phyloP scores from a whole-genome alignment of 75 land plant species.

The Chamaecyparis obtusa region DNA sequence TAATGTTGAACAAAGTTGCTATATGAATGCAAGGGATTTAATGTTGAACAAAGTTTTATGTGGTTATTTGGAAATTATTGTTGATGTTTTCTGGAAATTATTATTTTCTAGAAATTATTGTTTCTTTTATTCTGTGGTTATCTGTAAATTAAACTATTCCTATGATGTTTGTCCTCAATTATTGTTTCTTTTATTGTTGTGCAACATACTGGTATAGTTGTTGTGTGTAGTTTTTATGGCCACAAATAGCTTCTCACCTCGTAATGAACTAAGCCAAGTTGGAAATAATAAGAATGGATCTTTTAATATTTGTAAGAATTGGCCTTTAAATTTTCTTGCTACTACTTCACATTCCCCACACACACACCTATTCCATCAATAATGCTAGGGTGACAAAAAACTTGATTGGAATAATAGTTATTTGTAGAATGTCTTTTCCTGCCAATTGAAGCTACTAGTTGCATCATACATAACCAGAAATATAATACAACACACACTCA shows the following conservation, averaged over 20 bases:
- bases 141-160: too few relatives aligned
- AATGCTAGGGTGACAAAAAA: not conserved
- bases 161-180: too few relatives aligned
- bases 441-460: not conserved
- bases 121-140: too few relatives aligned
- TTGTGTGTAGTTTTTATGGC: too few relatives aligned
- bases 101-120: too few relatives aligned
- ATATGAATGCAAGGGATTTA: too few relatives aligned
- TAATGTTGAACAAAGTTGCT: too few relatives aligned
- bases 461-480: not conserved
- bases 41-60: too few relatives aligned
- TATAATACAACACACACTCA: not conserved
- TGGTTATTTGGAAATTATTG: too few relatives aligned
- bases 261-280: not conserved
- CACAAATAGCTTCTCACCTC: not conserved
- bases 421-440: not conserved
- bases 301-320: not conserved
- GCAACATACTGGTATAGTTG: too few relatives aligned
- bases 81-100: too few relatives aligned
- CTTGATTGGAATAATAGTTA: not conserved
- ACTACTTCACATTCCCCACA: not conserved
- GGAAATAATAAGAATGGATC: not conserved
- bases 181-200: too few relatives aligned
- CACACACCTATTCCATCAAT: not conserved
- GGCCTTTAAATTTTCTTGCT: not conserved